Percentiles rank a stretch among this genome's conserved stretches.
phyloP scores from a whole-genome alignment of 2,329 filamentous ascomycete genomes.

The Aotearoamyces nothofagi region DNA sequence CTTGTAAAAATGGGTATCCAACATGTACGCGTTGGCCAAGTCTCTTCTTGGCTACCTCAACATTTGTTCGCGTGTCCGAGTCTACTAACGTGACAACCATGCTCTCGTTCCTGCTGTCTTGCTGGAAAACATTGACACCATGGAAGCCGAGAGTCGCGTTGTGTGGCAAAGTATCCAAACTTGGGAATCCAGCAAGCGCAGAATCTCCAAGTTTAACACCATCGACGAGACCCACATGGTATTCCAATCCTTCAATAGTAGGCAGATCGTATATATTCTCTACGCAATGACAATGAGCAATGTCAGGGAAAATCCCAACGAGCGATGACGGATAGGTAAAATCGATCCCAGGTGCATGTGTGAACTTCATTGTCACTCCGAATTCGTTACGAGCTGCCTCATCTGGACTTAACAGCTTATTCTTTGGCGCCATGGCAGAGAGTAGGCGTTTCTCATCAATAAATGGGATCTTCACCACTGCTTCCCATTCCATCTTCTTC shows the following conservation, averaged over 20 bases:
- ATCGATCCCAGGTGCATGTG: conserved; percentile 61
- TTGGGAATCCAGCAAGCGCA: conserved; percentile 89
- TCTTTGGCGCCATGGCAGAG: conserved; percentile 71
- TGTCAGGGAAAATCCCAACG: conserved; percentile 77
- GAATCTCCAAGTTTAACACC: conserved; percentile 69
- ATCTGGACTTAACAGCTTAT: conserved; percentile 59
- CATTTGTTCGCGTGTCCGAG: conserved; percentile 53
- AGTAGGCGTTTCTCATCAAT: conserved; percentile 85
- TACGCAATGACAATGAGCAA: conserved; percentile 75
- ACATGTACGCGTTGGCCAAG: conserved; percentile 79
- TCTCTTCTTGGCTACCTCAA: conserved; percentile 59
- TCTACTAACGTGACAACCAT: conserved; percentile 79
- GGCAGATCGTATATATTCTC: conserved; percentile 96
- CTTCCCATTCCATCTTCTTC: conserved; percentile 99
- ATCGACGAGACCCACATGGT: conserved; percentile 68
- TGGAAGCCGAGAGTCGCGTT: conserved; percentile 71
- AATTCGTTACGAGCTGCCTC: conserved; percentile 81
- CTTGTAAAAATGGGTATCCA: conserved; percentile 88
- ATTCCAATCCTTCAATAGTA: conserved; percentile 76
- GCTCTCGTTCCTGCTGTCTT: conserved; percentile 92
- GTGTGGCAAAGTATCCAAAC: conserved; percentile 72
- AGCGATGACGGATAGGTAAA: conserved; percentile 81
- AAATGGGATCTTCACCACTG: conserved; percentile 97
- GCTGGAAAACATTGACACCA: conserved; percentile 86
- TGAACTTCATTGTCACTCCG: conserved; percentile 85